These are phyloP conservation scores for Aspergillus asperescens DNA, from an alignment of 495 filamentous ascomycete genomes.

Conservation along the genomic window DNA sequence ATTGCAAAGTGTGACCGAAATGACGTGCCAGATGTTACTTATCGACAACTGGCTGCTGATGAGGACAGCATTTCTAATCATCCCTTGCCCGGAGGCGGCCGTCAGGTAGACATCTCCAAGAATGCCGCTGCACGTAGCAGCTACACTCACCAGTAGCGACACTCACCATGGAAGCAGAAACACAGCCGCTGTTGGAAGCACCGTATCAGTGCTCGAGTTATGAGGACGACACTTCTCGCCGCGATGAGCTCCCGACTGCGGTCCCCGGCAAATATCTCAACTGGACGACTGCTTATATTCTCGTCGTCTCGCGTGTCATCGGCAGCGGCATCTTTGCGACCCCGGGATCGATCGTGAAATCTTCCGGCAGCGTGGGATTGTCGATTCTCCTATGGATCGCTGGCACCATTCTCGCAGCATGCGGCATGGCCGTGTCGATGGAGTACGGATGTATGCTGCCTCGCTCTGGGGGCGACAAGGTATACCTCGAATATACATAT, in stretches of 20 bases:
- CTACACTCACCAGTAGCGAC: background rate
- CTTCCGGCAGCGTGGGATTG: constrained; percentile 62
- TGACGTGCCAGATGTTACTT: constrained; percentile 31
- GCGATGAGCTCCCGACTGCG: background rate
- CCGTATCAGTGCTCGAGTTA: background rate
- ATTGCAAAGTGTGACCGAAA: constrained; percentile 25
- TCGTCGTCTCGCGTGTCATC: constrained; percentile 72
- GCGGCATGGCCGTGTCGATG: constrained; percentile 55
- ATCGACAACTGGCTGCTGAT: constrained; percentile 1
- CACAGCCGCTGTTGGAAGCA: constrained; percentile 25
- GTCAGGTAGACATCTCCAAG: background rate
- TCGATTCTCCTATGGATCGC: constrained; percentile 59
- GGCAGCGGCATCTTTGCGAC: constrained; percentile 74
- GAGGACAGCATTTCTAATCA: constrained; percentile 28
- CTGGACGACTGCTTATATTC: constrained; percentile 66
- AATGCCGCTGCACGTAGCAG: background rate
- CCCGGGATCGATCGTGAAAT: constrained; percentile 61
- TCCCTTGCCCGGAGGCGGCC: background rate
- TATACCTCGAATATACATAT: constrained; percentile 76
- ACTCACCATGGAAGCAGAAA: constrained; percentile 22
- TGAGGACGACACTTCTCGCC: background rate
- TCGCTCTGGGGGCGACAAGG: constrained; percentile 62
- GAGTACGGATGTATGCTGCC: constrained; percentile 73
- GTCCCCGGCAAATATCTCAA: constrained; percentile 35
- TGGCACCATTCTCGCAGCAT: constrained; percentile 55